phyloP scores from a whole-genome alignment of 441 rosid species.

The Codiaeum variegatum region DNA sequence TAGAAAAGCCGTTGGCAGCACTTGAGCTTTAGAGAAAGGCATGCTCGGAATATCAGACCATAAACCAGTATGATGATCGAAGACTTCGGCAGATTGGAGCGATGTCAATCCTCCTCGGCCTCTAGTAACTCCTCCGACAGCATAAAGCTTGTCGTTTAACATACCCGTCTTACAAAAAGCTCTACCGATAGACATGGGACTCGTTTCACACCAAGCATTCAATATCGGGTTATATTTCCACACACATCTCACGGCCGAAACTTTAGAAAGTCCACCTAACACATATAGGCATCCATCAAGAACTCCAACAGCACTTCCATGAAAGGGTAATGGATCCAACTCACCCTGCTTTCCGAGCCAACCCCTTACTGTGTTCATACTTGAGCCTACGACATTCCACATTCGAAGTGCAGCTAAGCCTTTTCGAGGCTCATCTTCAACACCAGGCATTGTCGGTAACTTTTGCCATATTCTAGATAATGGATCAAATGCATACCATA shows the following conservation, averaged over 20 bases:
- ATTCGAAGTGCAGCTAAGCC: slow-evolving; percentile 40
- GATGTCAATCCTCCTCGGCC: slow-evolving; percentile 64
- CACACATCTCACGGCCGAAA: slow-evolving; percentile 56
- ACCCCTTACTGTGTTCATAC: slow-evolving; percentile 53
- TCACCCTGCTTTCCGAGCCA: slow-evolving; percentile 61
- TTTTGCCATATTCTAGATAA: slow-evolving; percentile 69
- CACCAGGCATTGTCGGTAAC: slow-evolving; percentile 66
- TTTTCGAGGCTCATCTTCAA: slow-evolving; percentile 49
- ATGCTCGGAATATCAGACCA: slow-evolving; percentile 83
- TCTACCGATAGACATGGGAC: slow-evolving; percentile 63
- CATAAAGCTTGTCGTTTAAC: slow-evolving; percentile 69
- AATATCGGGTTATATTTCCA: slow-evolving; percentile 66
- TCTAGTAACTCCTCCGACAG: slow-evolving; percentile 81
- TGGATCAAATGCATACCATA: slow-evolving; percentile 87
- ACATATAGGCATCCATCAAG: slow-evolving; percentile 79
- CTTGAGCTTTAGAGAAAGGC: slow-evolving; percentile 81
- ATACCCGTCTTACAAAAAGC: slow-evolving; percentile 79
- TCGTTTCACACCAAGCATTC: slow-evolving; percentile 68
- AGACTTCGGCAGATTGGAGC: slow-evolving; percentile 86
- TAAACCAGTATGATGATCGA: slow-evolving; percentile 47
- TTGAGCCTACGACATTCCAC: slow-evolving; percentile 47
- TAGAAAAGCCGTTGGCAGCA: slow-evolving; percentile 71
- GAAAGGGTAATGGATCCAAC: slow-evolving; percentile 50
- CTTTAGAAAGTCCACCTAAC: slow-evolving; percentile 67
- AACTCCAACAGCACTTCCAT: slow-evolving; percentile 78